Evolutionary conservation across 2,329 filamentous ascomycete genomes (phyloP).

Genomic region (Pseudogymnoascus sp.): DNA sequence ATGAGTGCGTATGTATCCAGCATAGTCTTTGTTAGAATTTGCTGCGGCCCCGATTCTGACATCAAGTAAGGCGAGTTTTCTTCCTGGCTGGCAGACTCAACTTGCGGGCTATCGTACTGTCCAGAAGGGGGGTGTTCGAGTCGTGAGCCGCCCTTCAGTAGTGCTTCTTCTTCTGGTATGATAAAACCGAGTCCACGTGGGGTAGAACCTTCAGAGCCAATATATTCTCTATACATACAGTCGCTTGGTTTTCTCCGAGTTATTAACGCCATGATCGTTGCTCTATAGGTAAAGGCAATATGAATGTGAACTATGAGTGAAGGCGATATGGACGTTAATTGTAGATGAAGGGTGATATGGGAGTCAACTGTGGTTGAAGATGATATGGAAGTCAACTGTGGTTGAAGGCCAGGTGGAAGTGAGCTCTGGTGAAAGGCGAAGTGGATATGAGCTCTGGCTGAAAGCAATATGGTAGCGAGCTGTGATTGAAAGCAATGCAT

Average conservation of each 20-base stretch:
- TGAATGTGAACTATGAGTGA: background rate
- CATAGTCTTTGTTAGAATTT: background rate
- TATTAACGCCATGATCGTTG: background rate
- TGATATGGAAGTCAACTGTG: background rate
- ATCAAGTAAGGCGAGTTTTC: background rate
- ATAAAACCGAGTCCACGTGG: background rate
- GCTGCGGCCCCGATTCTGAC: background rate
- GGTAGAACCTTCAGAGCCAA: background rate
- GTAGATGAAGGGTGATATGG: background rate
- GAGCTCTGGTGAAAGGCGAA: background rate
- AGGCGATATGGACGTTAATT: background rate
- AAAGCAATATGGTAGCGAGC: background rate
- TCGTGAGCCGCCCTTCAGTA: background rate
- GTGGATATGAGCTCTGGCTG: background rate
- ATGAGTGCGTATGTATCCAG: slow-evolving; percentile 1
- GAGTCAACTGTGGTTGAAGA: background rate
- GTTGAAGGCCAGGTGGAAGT: background rate
- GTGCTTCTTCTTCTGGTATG: background rate
- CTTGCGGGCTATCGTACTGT: background rate
- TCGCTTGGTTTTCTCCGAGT: background rate
- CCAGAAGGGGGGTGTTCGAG: background rate
- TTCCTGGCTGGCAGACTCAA: background rate
- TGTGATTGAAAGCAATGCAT: background rate
- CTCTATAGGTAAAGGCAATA: background rate
- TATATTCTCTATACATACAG: background rate